Evolutionary conservation across 148 eudicot genomes (phyloP).

Genomic region (Rhododendron henanense): DNA sequence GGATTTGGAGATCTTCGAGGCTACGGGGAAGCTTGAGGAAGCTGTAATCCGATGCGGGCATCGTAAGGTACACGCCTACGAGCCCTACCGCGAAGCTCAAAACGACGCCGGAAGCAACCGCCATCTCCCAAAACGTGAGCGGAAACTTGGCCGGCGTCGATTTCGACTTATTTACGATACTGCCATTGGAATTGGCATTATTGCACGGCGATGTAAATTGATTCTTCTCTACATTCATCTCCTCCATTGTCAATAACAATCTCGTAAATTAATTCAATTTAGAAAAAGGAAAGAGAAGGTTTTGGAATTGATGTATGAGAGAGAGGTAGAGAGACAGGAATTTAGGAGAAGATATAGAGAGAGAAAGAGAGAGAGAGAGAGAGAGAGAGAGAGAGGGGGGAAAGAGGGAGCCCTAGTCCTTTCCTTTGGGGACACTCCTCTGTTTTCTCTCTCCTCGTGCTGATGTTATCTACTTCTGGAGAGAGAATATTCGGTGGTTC

Average conservation of each 20-base stretch:
- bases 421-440: conserved; percentile 4
- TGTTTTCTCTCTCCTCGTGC: background rate
- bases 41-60: conserved; percentile 94
- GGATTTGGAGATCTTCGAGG: conserved; percentile 75
- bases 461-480: background rate
- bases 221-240: conserved; percentile 21
- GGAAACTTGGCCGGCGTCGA: conserved; percentile 39
- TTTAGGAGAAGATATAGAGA: conserved; percentile 2
- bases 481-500: conserved; percentile 4
- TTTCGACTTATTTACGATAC: background rate
- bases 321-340: background rate
- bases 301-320: background rate
- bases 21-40: conserved; percentile 86
- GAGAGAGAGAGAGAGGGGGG: background rate
- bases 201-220: conserved; percentile 18
- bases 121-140: conserved; percentile 63
- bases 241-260: conserved; percentile 1
- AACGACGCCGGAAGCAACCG: conserved; percentile 57
- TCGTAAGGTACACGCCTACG: conserved; percentile 63
- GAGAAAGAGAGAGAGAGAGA: background rate
- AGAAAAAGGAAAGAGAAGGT: background rate
- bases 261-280: background rate
- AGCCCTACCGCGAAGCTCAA: conserved; percentile 56
- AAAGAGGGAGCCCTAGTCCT: background rate
- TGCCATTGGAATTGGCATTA: conserved; percentile 4